Evolutionary conservation across 768 basidiomycete species (phyloP), one percentile per base, ranked within the genome.

Genomic region (Suillus occidentalis): DNA sequence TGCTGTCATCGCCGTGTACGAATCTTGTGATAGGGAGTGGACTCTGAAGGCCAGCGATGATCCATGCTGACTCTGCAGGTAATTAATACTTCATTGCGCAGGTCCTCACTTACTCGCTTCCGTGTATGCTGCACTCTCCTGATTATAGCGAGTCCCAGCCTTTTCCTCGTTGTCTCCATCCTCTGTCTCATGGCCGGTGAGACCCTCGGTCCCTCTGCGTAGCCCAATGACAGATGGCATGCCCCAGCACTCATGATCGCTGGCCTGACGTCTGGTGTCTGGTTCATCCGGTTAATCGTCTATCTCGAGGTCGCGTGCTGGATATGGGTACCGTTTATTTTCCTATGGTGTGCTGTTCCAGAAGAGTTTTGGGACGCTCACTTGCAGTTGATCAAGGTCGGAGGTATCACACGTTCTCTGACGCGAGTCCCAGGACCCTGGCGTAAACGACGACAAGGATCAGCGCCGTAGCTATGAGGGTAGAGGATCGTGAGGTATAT

Each of bases 11-110:
- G 22, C 52, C 16, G 45, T 62, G 45, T 62, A 62, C 12, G 61
- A 62, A n/a, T 36, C 34, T 36, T 62, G 61, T 37, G 61, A 62
- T 49, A 62, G 61, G n/a, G 16, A 37, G 10, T 62, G 61, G 61
- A 37, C 61, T 6, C 37, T 20, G 25, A 6, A 50, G 12, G 60
- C 50, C n/a, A 31, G 60, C 22, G 31, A 20, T 16, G 20, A 12
- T 36, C n/a, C 28, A 39, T 52, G 16, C 18, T 10, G 22, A 12
- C n/a, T 22, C 12, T 18, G 34, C 12, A n/a, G n/a, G 28, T 37
- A 36, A 22, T 62, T 13, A 62, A 49, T n/a, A 13, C 20, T 36
- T 12, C 16, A 22, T 47, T 22, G 22, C 16, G 7, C 39, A 62
- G 61, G 34, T 50, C 14, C 61, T 62, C 45, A 62, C 61, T 20